These are phyloP conservation scores for Aspergillus phoenicis DNA, from an alignment of 2,329 filamentous ascomycete genomes.

Conservation along the genomic window DNA sequence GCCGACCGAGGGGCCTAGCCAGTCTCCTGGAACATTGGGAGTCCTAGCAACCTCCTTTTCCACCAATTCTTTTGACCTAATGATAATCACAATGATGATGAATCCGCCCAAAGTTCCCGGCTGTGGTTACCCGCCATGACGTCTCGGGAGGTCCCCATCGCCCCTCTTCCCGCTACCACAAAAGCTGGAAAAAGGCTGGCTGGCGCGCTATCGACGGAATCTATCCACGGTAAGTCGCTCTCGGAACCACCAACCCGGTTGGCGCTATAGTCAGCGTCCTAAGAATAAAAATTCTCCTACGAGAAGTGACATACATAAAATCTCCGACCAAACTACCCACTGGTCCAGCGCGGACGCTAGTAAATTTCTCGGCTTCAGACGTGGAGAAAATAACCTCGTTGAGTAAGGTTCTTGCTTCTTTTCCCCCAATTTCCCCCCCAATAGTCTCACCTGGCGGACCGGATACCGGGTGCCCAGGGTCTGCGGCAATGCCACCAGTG, in stretches of 20 bases:
- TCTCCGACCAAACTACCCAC: constrained; percentile 5
- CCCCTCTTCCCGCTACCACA: constrained; percentile 2
- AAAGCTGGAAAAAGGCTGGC: not conserved
- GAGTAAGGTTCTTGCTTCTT: constrained; percentile 11
- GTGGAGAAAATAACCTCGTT: constrained; percentile 15
- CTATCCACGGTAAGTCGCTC: not conserved
- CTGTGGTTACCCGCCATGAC: not conserved
- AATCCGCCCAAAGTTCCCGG: not conserved
- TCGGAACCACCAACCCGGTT: constrained; percentile 5
- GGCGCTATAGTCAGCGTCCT: not conserved
- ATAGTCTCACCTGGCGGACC: constrained; percentile 12
- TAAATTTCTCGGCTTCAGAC: constrained; percentile 9
- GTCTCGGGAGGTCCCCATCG: not conserved
- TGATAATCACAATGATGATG: not conserved
- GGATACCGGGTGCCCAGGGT: constrained; percentile 20
- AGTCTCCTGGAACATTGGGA: not conserved
- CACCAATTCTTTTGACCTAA: not conserved
- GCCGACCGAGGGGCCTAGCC: not conserved
- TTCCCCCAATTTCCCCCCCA: not conserved
- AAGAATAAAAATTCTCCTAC: constrained; percentile 2
- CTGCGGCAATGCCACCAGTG: constrained; percentile 17
- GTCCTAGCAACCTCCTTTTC: not conserved
- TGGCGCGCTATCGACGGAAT: constrained; percentile 1
- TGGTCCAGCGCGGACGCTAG: constrained; percentile 8
- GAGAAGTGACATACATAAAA: constrained; percentile 3